phyloP scores from a whole-genome alignment of 2,329 filamentous ascomycete genomes.

The Triangularia setosa region DNA sequence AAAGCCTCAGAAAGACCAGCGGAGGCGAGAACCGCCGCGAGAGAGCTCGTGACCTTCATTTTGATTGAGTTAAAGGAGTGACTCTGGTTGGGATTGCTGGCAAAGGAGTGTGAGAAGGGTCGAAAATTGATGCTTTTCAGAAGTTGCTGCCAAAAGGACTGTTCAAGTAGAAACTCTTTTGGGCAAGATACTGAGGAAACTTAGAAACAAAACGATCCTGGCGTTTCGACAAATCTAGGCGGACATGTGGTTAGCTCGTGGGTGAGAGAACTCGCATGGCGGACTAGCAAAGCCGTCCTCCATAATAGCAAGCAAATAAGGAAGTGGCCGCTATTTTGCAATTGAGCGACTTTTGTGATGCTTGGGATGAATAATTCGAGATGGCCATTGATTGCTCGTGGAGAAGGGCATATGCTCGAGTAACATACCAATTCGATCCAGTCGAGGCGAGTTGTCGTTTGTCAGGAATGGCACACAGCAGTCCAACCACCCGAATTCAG shows the following conservation, averaged over 20 bases:
- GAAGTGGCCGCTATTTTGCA: not conserved
- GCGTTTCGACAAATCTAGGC: not conserved
- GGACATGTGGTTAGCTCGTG: not conserved
- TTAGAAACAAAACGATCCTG: conserved; percentile 1
- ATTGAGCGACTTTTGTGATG: not conserved
- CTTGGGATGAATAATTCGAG: not conserved
- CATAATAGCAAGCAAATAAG: not conserved
- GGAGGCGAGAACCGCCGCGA: conserved; percentile 30
- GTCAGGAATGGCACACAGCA: conserved; percentile 16
- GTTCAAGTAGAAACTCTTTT: conserved; percentile 3
- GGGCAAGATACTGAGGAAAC: not conserved
- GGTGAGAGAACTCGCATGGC: not conserved
- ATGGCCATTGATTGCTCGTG: not conserved
- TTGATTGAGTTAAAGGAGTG: conserved; percentile 14
- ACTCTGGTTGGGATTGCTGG: conserved; percentile 5
- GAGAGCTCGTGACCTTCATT: conserved; percentile 20
- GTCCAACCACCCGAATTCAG: conserved; percentile 13
- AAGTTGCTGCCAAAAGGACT: not conserved
- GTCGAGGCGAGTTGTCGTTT: conserved; percentile 13
- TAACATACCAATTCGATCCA: conserved; percentile 8
- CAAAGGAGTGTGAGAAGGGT: not conserved
- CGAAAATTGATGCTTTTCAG: conserved; percentile 1
- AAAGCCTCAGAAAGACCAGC: conserved; percentile 61
- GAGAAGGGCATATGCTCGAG: conserved; percentile 6
- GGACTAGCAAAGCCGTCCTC: not conserved